Evolutionary conservation across 139 green algal genomes (phyloP).

Genomic region (Chlorella sorokiniana): DNA sequence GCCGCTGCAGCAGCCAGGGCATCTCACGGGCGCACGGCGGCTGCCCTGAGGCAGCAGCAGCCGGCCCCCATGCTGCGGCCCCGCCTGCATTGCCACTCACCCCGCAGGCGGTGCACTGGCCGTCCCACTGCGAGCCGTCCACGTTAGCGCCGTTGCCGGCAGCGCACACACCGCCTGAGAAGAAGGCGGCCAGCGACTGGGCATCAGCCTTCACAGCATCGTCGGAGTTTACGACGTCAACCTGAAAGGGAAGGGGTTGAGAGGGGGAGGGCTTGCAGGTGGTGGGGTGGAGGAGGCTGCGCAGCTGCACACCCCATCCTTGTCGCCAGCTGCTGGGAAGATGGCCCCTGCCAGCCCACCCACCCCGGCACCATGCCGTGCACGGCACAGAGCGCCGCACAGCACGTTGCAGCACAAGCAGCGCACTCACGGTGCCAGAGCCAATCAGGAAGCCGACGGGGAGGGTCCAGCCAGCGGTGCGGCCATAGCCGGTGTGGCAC

Average conservation of each 20-base stretch:
- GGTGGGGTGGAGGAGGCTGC: background rate
- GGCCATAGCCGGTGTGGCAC: slow-evolving; percentile 53
- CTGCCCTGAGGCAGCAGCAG: too few species aligned
- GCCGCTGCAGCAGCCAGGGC: too few species aligned
- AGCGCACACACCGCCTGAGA: background rate
- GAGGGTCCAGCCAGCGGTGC: slow-evolving; percentile 45
- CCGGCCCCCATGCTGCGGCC: too few species aligned
- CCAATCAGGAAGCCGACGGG: slow-evolving; percentile 36
- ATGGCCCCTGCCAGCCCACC: too few species aligned
- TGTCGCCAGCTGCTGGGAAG: too few species aligned
- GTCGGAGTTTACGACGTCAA: background rate
- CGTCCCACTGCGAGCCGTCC: background rate
- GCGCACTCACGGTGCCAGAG: background rate
- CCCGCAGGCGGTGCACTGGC: background rate
- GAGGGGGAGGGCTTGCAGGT: background rate
- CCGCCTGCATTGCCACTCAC: too few species aligned
- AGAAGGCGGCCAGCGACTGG: background rate
- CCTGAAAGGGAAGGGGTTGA: background rate
- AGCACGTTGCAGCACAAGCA: background rate
- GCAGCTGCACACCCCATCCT: too few species aligned
- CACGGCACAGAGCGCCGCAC: too few species aligned
- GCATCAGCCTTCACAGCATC: background rate
- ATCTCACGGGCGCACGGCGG: too few species aligned
- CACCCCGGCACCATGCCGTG: too few species aligned
- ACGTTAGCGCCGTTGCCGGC: background rate